Evolutionary conservation across 352 stramenopile species (phyloP), one percentile per base, ranked within the genome.

Genomic region (Phytopythium delawarense): DNA sequence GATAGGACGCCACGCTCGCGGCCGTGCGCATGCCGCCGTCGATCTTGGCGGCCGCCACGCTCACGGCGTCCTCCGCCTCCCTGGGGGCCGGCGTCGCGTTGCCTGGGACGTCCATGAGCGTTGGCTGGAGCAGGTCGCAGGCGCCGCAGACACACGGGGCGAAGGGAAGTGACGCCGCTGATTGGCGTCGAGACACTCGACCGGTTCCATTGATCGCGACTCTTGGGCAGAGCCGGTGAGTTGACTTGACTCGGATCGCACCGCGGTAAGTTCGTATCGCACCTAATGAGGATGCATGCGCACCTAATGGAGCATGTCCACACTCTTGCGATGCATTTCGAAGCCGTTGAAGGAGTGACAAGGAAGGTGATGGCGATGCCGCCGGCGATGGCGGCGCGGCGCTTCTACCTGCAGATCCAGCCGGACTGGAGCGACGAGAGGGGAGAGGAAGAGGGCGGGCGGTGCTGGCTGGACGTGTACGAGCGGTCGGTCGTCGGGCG

Each of bases 331-430:
- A 45, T 18, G 35, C 35, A 45, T 20, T 13, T 42, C 35, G 5
- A 42, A 16, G 35, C 35, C 13, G 40, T 45, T 45, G 40, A 45
- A 21, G 20, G 40, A 7, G 16, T 40, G 8, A 18, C 18, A 49
- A 49, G 20, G 20, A 61, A 62, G 9, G 20, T 59, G 56, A 66
- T 55, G 39, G 35, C 4, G 30, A 46, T 13, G 23, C 45, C 37
- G 15, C 40, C 59, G 48, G 61, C 57, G 50, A 49, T 52, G 45
- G 57, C 49, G 40, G 7, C 34, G 56, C 63, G 53, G 44, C 52
- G 54, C 59, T 53, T 65, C 32, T 88, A 87, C 74, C 74, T 89
- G 73, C 76, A 90, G 67, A 67, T 92, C 57, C 71, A 90, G 70
- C 68, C 75, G 13, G 80, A 92, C 64, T 92, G 83, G 83, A 50